Evolutionary conservation across 2,329 filamentous ascomycete genomes (phyloP).

Genomic region (Harringtonia aguacate): DNA sequence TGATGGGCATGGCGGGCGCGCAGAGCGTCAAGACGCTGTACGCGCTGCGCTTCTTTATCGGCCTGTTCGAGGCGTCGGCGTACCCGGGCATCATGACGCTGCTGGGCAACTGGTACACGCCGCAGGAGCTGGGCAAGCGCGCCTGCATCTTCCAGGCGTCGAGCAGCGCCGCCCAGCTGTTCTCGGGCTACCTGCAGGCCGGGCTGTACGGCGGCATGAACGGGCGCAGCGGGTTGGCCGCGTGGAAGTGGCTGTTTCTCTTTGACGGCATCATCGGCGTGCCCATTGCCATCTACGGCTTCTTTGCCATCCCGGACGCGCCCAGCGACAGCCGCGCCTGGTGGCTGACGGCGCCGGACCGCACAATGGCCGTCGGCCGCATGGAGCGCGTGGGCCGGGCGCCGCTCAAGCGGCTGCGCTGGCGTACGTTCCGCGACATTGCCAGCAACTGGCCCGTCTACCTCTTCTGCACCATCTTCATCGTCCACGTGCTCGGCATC

Average conservation of each 20-base stretch:
- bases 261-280: constrained; percentile 46
- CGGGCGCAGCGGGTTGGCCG: constrained; percentile 29
- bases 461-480: constrained; percentile 43
- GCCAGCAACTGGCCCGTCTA: constrained; percentile 57
- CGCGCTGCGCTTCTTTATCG: constrained; percentile 30
- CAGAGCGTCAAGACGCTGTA: constrained; percentile 26
- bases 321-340: constrained; percentile 27
- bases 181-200: constrained; percentile 46
- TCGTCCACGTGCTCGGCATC: constrained; percentile 43
- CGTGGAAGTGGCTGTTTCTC: constrained; percentile 48
- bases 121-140: constrained; percentile 39
- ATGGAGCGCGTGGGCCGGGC: constrained; percentile 35
- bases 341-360: constrained; percentile 26
- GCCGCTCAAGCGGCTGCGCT: constrained; percentile 26
- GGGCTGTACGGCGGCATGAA: constrained; percentile 32
- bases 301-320: constrained; percentile 29
- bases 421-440: constrained; percentile 46
- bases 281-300: constrained; percentile 43
- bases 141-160: constrained; percentile 35
- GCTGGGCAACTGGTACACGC: constrained; percentile 33
- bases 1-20: constrained; percentile 20
- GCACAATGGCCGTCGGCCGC: constrained; percentile 25
- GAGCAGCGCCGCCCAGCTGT: constrained; percentile 42
- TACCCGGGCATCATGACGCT: constrained; percentile 30
- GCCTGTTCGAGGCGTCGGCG: constrained; percentile 27